A percentile compares a stretch with the other conserved stretches of the same genome.
These are phyloP conservation scores for Globisporangium nodosum DNA, from an alignment of 352 stramenopile species.

Conservation along the genomic window DNA sequence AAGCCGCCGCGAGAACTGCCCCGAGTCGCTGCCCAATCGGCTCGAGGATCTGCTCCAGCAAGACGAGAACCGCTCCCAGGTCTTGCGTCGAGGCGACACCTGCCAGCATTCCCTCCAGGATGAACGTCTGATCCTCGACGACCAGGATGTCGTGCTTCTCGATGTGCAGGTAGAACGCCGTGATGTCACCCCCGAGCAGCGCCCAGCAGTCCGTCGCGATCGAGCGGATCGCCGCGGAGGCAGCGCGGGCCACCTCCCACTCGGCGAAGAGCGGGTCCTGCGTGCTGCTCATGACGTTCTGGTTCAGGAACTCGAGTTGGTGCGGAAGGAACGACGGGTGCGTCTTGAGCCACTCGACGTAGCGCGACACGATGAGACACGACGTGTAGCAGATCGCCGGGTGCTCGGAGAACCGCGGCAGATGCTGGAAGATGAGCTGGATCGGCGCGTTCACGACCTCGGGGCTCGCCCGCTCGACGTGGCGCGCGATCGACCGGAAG, in stretches of 20 bases:
- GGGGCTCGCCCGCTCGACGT: constrained; percentile 47
- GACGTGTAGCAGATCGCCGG: constrained; percentile 83
- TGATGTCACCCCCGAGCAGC: constrained; percentile 55
- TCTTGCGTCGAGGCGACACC: constrained; percentile 52
- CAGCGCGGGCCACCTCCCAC: constrained; percentile 75
- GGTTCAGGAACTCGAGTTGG: constrained; percentile 68
- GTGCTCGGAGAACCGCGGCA: constrained; percentile 68
- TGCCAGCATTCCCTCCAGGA: constrained; percentile 71
- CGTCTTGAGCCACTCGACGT: constrained; percentile 60
- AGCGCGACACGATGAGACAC: constrained; percentile 81
- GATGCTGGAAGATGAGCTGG: constrained; percentile 70
- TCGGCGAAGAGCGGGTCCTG: constrained; percentile 41
- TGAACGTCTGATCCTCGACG: constrained; percentile 81
- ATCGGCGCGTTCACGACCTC: constrained; percentile 33
- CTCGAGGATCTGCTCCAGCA: constrained; percentile 66
- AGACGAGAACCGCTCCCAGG: constrained; percentile 26
- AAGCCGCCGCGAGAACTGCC: constrained; percentile 31
- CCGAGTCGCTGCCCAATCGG: constrained; percentile 52
- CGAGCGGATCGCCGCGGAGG: constrained; percentile 60
- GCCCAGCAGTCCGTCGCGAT: constrained; percentile 77
- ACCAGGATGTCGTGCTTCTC: constrained; percentile 58
- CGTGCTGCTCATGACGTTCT: constrained; percentile 53
- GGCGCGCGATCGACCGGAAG: constrained; percentile 76
- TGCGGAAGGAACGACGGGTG: constrained; percentile 40
- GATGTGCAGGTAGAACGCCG: constrained; percentile 76